Conservation (phyloP, 352 stramenopile genomes). For the Pythium diclinum region DNA sequence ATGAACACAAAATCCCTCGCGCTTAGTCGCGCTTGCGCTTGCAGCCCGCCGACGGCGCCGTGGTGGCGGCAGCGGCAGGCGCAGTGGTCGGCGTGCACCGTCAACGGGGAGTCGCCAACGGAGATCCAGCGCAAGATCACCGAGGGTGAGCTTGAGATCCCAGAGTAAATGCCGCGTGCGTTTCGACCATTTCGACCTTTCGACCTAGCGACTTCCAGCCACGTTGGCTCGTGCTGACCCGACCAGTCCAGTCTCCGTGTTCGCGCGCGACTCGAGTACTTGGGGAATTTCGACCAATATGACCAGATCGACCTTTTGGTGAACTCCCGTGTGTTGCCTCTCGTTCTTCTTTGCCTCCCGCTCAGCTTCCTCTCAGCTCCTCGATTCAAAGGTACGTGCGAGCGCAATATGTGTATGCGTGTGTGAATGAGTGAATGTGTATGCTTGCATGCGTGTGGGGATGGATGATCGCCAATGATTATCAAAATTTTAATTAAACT, state of each 20-base stretch:
- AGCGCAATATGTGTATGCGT: conserved; percentile 9
- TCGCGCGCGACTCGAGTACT: background rate
- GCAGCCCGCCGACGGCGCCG: background rate
- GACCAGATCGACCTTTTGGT: conserved; percentile 22
- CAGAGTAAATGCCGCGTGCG: conserved; percentile 79
- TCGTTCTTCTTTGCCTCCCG: background rate
- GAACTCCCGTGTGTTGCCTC: background rate
- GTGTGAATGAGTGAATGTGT: background rate
- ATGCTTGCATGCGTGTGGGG: background rate
- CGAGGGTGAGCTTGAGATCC: conserved; percentile 97
- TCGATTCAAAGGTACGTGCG: conserved; percentile 7
- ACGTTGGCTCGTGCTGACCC: background rate
- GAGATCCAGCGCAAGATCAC: conserved; percentile 97
- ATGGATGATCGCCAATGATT: conserved; percentile 24
- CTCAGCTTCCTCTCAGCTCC: background rate
- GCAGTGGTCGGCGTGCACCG: conserved; percentile 81
- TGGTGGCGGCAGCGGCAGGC: no score
- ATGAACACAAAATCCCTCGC: no score
- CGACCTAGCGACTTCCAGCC: background rate
- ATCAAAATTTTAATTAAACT: conserved; percentile 31
- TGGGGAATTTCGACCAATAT: conserved; percentile 19
- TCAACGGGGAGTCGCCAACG: conserved; percentile 97
- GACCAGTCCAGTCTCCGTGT: background rate
- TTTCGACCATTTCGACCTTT: background rate
- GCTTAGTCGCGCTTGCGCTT: background rate